Evolutionary conservation across 495 filamentous ascomycete genomes (phyloP).

Genomic region (Niebla homalea): DNA sequence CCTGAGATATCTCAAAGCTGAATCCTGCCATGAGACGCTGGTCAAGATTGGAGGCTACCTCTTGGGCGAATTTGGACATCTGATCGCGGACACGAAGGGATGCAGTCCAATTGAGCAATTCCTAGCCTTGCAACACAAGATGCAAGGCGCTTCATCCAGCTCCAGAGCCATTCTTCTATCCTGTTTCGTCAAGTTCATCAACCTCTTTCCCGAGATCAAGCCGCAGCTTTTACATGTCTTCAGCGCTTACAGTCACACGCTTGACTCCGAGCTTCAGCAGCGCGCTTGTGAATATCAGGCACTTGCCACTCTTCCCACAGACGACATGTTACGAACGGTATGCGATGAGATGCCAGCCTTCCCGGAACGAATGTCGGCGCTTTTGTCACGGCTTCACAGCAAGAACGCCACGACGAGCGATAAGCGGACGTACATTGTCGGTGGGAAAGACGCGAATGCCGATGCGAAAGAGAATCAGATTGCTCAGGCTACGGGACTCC

Average conservation of each 20-base stretch:
- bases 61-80: slow-evolving; percentile 90
- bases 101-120: slow-evolving; percentile 98
- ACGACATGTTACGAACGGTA: slow-evolving; percentile 87
- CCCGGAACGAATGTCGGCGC: slow-evolving; percentile 82
- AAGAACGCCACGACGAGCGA: slow-evolving; percentile 84
- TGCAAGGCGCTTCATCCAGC: slow-evolving; percentile 74
- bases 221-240: slow-evolving; percentile 86
- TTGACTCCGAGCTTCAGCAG: slow-evolving; percentile 93
- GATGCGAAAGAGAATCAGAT: slow-evolving; percentile 69
- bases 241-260: slow-evolving; percentile 79
- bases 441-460: slow-evolving; percentile 81
- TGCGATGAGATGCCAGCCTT: slow-evolving; percentile 99
- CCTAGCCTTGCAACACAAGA: slow-evolving; percentile 79
- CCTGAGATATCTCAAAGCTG: slow-evolving; percentile 75
- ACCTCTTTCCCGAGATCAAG: slow-evolving; percentile 97
- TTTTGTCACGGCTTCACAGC: slow-evolving; percentile 84
- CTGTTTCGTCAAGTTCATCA: slow-evolving; percentile 93
- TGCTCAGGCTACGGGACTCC: slow-evolving; percentile 68
- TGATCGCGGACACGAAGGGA: slow-evolving; percentile 86
- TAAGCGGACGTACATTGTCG: slow-evolving; percentile 91
- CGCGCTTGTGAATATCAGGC: slow-evolving; percentile 91
- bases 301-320: slow-evolving; percentile 70
- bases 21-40: slow-evolving; percentile 88
- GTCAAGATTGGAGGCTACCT: slow-evolving; percentile 97
- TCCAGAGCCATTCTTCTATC: slow-evolving; percentile 90